Percentiles rank a stretch among this genome's conserved stretches.
phyloP scores from a whole-genome alignment of 371 early-diverging fungal genomes.

The Cokeromyces recurvatus region DNA sequence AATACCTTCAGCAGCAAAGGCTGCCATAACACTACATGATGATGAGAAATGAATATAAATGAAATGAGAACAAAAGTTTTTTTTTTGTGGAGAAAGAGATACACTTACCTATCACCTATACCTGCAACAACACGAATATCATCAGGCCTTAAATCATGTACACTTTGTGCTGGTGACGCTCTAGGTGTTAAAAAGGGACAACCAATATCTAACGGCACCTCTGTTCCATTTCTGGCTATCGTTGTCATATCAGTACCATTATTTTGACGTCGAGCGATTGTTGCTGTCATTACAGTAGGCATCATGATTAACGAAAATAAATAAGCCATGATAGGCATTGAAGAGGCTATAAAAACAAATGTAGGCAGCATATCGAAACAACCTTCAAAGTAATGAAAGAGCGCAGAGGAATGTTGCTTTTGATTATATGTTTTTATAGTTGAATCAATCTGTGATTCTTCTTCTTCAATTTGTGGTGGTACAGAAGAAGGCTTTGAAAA shows the following conservation, averaged over 20 bases:
- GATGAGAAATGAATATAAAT: neutral
- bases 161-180: conserved; percentile 12
- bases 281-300: conserved; percentile 12
- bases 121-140: conserved; percentile 60
- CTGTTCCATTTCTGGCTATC: neutral
- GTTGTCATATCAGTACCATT: neutral
- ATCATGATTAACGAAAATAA: conserved; percentile 20
- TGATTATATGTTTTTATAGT: neutral
- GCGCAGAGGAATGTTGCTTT: neutral
- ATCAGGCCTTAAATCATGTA: conserved; percentile 50
- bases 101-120: conserved; percentile 54
- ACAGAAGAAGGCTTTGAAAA: too few relatives aligned
- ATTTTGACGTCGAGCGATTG: conserved; percentile 1
- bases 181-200: conserved; percentile 40
- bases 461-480: too few relatives aligned
- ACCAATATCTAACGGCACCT: conserved; percentile 13
- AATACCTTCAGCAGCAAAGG: conserved; percentile 51
- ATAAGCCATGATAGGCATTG: conserved; percentile 8
- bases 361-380: conserved; percentile 8
- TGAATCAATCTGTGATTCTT: too few relatives aligned
- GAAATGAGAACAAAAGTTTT: neutral
- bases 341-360: conserved; percentile 5
- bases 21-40: conserved; percentile 57
- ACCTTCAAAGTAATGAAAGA: neutral
- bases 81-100: neutral